These are phyloP conservation scores for Suillus subluteus DNA, from an alignment of 768 basidiomycete species.

Conservation along the genomic window DNA sequence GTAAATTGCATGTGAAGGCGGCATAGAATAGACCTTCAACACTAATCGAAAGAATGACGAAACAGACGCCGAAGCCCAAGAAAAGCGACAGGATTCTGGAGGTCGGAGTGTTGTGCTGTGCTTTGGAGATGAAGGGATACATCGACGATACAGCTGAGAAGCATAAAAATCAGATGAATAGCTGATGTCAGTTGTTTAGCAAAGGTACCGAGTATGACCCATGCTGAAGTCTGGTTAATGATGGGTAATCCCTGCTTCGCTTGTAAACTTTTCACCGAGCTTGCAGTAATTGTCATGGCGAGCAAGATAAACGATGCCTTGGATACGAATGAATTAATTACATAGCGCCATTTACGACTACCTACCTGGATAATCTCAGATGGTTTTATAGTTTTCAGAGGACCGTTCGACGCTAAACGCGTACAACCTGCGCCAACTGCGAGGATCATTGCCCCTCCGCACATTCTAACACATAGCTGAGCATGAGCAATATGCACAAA, in stretches of 20 bases:
- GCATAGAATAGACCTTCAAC: conserved; percentile 81
- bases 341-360: not conserved
- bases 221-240: conserved; percentile 62
- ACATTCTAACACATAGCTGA: conserved; percentile 38
- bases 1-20: conserved; percentile 64
- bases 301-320: conserved; percentile 50
- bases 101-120: conserved; percentile 40
- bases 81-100: conserved; percentile 66
- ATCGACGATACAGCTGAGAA: conserved; percentile 50
- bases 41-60: conserved; percentile 80
- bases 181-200: not conserved
- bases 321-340: not conserved
- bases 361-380: conserved; percentile 30
- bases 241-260: conserved; percentile 68
- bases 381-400: conserved; percentile 5
- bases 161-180: not conserved
- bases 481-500: conserved; percentile 14
- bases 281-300: conserved; percentile 56
- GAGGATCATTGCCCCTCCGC: conserved; percentile 53
- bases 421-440: conserved; percentile 32
- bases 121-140: conserved; percentile 50
- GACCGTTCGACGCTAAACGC: conserved; percentile 9
- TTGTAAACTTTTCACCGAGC: conserved; percentile 63
- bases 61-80: conserved; percentile 74
- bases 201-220: conserved; percentile 63